These are phyloP conservation scores for Clitopilus hobsonii DNA, from an alignment of 768 basidiomycete species.

Conservation along the genomic window DNA sequence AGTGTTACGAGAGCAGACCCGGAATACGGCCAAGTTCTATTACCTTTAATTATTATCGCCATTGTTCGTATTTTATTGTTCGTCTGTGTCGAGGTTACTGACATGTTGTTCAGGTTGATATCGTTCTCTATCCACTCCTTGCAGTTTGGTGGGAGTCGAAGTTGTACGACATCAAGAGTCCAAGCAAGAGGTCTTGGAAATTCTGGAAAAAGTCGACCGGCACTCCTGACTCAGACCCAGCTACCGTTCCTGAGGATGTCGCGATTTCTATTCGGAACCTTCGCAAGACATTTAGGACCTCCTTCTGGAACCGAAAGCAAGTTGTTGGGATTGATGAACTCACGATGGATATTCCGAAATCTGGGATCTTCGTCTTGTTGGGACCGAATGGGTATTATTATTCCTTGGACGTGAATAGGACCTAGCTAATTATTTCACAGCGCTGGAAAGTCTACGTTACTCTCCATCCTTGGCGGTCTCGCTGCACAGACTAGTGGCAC, in stretches of 20 bases:
- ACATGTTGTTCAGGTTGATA: conserved; percentile 35
- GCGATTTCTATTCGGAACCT: conserved; percentile 50
- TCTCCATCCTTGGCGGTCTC: conserved; percentile 51
- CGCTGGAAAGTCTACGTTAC: conserved; percentile 56
- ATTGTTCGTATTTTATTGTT: conserved; percentile 30
- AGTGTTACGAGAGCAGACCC: conserved; percentile 43
- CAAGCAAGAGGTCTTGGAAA: conserved; percentile 12
- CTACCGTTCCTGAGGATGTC: conserved; percentile 21
- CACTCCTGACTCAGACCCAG: background rate
- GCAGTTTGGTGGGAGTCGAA: conserved; percentile 43
- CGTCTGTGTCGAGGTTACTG: background rate
- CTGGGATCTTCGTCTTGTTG: conserved; percentile 56
- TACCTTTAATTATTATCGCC: conserved; percentile 47
- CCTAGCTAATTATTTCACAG: conserved; percentile 20
- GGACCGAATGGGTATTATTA: conserved; percentile 45
- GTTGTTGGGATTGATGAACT: conserved; percentile 51
- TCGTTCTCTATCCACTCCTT: conserved; percentile 56
- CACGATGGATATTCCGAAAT: conserved; percentile 48
- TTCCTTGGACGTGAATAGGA: background rate
- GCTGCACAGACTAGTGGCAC: conserved; percentile 43
- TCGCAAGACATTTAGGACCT: conserved; percentile 38
- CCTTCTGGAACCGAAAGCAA: conserved; percentile 31
- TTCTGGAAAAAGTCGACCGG: conserved; percentile 13
- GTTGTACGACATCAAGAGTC: conserved; percentile 46
- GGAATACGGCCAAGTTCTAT: conserved; percentile 35